These are phyloP conservation scores for Afroboletus lepidellus DNA, from an alignment of 1,284 basidiomycete species.

Conservation along the genomic window DNA sequence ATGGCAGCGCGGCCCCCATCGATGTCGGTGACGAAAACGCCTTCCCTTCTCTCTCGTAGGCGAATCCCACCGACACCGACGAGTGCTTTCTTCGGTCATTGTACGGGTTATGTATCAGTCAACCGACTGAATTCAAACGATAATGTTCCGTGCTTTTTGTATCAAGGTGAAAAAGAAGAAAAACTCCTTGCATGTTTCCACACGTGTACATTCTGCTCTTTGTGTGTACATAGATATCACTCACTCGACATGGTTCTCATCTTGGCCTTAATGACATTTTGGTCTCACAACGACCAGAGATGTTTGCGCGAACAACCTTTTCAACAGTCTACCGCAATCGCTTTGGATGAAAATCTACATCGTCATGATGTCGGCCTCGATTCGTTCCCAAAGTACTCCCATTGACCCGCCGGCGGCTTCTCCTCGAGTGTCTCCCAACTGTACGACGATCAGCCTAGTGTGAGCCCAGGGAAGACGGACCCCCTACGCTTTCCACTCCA, in stretches of 20 bases:
- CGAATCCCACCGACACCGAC: slow-evolving; percentile 7
- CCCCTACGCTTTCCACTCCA: slow-evolving; percentile 95
- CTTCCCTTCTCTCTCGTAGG: slow-evolving; percentile 79
- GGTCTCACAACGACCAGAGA: neutral
- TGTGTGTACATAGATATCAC: slow-evolving; percentile 13
- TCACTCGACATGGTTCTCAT: neutral
- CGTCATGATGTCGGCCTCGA: slow-evolving; percentile 28
- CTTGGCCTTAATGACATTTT: neutral
- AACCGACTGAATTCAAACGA: slow-evolving; percentile 13
- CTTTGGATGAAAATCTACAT: neutral
- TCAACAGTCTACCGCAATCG: too few species aligned
- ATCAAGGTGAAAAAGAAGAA: slow-evolving; percentile 13
- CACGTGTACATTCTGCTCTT: slow-evolving; percentile 17
- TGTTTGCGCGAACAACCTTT: too few species aligned
- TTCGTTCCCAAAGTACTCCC: slow-evolving; percentile 73
- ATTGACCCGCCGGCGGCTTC: slow-evolving; percentile 79
- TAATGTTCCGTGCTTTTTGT: slow-evolving; percentile 9
- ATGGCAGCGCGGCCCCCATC: slow-evolving; percentile 40
- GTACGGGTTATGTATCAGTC: slow-evolving; percentile 9
- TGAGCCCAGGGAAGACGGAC: slow-evolving; percentile 1
- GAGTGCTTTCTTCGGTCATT: slow-evolving; percentile 6
- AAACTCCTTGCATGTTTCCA: neutral
- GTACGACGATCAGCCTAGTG: slow-evolving; percentile 9
- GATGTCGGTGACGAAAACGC: slow-evolving; percentile 77
- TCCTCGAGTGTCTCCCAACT: slow-evolving; percentile 90